Evolutionary conservation across 1,284 basidiomycete genomes (phyloP).

Genomic region (Puccinia brachypodii): DNA sequence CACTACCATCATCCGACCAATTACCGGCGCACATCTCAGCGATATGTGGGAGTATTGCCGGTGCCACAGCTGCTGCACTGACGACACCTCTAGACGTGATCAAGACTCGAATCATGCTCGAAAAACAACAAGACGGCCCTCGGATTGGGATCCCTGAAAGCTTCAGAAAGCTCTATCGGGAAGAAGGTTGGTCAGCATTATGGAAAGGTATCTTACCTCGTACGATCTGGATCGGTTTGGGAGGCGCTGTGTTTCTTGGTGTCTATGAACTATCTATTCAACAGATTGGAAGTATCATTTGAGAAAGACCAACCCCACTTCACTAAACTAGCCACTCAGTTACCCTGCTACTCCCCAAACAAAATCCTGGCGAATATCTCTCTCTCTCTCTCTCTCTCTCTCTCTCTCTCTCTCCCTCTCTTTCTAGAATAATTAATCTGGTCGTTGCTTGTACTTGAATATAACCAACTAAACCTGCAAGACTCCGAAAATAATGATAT

Average conservation of each 20-base stretch:
- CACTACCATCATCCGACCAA: conserved; percentile 60
- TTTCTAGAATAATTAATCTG: too few relatives aligned
- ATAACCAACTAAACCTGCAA: too few relatives aligned
- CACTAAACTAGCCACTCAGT: neutral
- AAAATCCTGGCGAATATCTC: too few relatives aligned
- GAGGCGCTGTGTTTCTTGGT: conserved; percentile 94
- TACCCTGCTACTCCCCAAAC: neutral
- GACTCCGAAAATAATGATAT: too few relatives aligned
- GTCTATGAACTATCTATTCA: conserved; percentile 69
- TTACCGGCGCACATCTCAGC: conserved; percentile 75
- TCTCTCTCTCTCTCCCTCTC: too few relatives aligned
- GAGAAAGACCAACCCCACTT: neutral
- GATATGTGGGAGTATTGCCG: conserved; percentile 84
- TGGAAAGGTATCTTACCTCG: conserved; percentile 87
- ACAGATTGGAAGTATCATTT: conserved; percentile 21
- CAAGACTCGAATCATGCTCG: conserved; percentile 96
- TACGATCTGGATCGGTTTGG: conserved; percentile 91
- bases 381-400: too few relatives aligned
- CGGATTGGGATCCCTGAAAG: conserved; percentile 50
- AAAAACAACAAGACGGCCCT: conserved; percentile 65
- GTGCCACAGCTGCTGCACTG: conserved; percentile 80
- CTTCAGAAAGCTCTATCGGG: conserved; percentile 63
- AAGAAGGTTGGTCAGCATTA: conserved; percentile 74
- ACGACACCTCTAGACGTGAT: conserved; percentile 96
- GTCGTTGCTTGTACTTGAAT: too few relatives aligned